A percentile compares a stretch with the other conserved stretches of the same genome.
Evolutionary conservation across 129 eudicot species (phyloP).

Genomic region (Artemisia argyi): DNA sequence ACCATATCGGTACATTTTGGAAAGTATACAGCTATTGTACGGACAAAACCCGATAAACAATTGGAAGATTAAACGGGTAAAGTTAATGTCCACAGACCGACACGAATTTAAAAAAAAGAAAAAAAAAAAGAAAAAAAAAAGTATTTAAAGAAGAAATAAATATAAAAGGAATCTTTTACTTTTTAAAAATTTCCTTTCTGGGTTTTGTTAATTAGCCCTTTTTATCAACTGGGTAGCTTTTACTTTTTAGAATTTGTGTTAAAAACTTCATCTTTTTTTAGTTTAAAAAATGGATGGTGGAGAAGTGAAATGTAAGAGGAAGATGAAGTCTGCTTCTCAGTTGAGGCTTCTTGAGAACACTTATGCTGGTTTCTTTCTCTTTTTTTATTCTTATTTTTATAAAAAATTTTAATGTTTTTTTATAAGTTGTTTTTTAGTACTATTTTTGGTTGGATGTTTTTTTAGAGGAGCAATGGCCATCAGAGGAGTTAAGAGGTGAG

Average conservation of each 20-base stretch:
- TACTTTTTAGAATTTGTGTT: conserved; percentile 19
- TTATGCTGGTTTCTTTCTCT: conserved; percentile 66
- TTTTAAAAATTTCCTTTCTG: no score
- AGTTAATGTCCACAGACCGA: no score
- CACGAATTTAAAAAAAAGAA: no score
- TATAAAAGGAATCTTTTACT: no score
- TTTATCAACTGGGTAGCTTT: conserved; percentile 20
- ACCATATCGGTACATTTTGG: no score
- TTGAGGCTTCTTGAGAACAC: conserved; percentile 82
- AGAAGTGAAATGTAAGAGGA: conserved; percentile 70
- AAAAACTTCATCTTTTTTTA: conserved; percentile 7
- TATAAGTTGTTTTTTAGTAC: background rate
- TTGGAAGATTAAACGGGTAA: no score
- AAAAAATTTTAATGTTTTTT: background rate
- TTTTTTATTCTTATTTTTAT: background rate
- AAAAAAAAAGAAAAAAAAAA: no score
- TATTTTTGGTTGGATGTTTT: conserved; percentile 12
- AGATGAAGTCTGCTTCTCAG: conserved; percentile 93
- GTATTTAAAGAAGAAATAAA: no score
- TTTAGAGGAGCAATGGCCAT: conserved; percentile 73
- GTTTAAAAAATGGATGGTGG: conserved; percentile 23
- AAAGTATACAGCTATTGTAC: no score
- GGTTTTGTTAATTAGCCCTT: conserved; percentile 1
- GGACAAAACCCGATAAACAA: no score
- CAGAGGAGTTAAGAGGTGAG: conserved; percentile 76